These are phyloP conservation scores for Vitis riparia DNA, from an alignment of 164 flowering plant species.

Conservation along the genomic window DNA sequence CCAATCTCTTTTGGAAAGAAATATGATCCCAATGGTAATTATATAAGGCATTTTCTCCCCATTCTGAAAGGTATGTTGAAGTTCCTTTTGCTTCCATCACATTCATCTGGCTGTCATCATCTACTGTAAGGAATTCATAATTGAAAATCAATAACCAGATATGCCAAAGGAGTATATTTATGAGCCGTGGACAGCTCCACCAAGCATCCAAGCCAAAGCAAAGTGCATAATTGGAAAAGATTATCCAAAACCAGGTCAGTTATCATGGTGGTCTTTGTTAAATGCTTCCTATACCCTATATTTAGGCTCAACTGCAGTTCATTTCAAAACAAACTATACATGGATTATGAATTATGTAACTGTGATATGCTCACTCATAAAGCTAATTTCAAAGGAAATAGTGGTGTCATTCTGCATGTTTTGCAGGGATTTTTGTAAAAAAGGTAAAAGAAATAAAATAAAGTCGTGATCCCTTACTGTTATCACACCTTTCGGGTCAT, in stretches of 20 bases:
- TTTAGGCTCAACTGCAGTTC: background rate
- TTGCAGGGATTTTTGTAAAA: too few relatives aligned
- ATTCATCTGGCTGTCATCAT: background rate
- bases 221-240: slow-evolving; percentile 89
- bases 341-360: too few relatives aligned
- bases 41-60: slow-evolving; percentile 82
- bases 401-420: too few relatives aligned
- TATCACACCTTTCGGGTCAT: too few relatives aligned
- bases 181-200: slow-evolving; percentile 98
- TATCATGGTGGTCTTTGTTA: background rate
- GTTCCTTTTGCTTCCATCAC: slow-evolving; percentile 1
- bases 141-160: slow-evolving; percentile 37
- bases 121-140: slow-evolving; percentile 3
- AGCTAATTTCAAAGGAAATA: background rate
- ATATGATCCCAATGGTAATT: slow-evolving; percentile 82
- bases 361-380: background rate
- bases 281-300: background rate
- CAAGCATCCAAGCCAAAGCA: slow-evolving; percentile 72
- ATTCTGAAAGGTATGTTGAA: slow-evolving; percentile 59
- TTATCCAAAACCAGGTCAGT: slow-evolving; percentile 88
- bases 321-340: background rate
- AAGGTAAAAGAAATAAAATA: too few relatives aligned
- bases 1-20: slow-evolving; percentile 92
- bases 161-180: slow-evolving; percentile 95
- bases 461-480: too few relatives aligned